Percentiles rank a stretch among this genome's conserved stretches.
Evolutionary conservation across 352 stramenopile genomes (phyloP).

Genomic region (Achlya hypogyna): DNA sequence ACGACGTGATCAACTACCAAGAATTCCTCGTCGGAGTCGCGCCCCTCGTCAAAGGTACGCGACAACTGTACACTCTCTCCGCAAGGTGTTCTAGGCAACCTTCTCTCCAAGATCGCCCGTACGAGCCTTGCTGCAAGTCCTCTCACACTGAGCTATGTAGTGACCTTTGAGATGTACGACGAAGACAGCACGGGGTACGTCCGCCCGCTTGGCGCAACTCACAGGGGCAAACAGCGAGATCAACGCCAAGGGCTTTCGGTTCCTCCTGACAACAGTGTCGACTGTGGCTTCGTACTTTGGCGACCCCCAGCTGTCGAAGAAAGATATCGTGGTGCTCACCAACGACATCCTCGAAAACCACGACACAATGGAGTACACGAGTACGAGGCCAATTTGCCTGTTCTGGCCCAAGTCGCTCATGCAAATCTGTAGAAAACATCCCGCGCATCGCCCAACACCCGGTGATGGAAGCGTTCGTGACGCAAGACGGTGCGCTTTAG

Average conservation of each 20-base stretch:
- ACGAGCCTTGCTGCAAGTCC: no score
- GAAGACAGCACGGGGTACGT: conserved; percentile 19
- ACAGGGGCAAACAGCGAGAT: conserved; percentile 10
- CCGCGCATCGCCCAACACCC: conserved; percentile 30
- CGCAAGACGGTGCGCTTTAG: conserved; percentile 21
- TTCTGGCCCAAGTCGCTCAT: conserved; percentile 18
- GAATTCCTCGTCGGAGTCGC: conserved; percentile 41
- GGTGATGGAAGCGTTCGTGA: conserved; percentile 37
- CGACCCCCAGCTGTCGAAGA: conserved; percentile 32
- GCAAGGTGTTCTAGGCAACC: conserved; percentile 19
- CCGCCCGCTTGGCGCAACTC: neutral
- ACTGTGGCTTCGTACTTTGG: conserved; percentile 46
- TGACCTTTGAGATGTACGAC: conserved; percentile 22
- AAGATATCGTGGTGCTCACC: conserved; percentile 26
- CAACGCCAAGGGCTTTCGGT: conserved; percentile 27
- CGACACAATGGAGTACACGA: conserved; percentile 20
- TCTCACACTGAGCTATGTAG: conserved; percentile 17
- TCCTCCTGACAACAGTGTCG: conserved; percentile 38
- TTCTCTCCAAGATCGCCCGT: conserved; percentile 40
- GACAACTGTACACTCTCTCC: neutral
- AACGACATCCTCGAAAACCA: conserved; percentile 23
- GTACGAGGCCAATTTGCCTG: neutral
- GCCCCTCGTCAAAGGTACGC: conserved; percentile 29
- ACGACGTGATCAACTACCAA: conserved; percentile 33
- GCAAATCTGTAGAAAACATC: conserved; percentile 24